Conservation (phyloP, 164 flowering plant genomes). For the Kalanchoe fedtschenkoi region DNA sequence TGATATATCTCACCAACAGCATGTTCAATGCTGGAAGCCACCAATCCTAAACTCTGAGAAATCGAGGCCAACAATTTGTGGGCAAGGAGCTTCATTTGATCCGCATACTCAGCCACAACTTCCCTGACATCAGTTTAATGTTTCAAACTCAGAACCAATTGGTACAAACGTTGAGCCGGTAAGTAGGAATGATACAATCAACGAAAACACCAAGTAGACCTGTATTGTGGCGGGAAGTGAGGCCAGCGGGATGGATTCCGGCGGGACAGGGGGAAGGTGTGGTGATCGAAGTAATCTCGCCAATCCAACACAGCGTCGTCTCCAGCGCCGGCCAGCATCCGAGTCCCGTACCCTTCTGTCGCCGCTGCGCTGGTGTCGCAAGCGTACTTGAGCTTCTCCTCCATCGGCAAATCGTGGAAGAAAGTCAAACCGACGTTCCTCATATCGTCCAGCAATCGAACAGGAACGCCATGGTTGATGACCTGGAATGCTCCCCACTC, state of each 20-base stretch:
- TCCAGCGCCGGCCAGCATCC: slow-evolving; percentile 42
- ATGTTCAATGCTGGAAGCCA: slow-evolving; percentile 46
- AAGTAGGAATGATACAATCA: not conserved
- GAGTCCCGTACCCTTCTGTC: slow-evolving; percentile 77
- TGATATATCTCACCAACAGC: slow-evolving; percentile 72
- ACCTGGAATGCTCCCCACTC: slow-evolving; percentile 92
- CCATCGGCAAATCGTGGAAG: slow-evolving; percentile 34
- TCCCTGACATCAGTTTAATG: slow-evolving; percentile 14
- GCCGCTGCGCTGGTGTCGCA: slow-evolving; percentile 57
- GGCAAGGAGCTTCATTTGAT: slow-evolving; percentile 53
- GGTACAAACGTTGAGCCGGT: too few species aligned
- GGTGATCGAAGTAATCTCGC: slow-evolving; percentile 95
- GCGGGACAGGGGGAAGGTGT: slow-evolving; percentile 63
- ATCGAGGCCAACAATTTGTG: slow-evolving; percentile 43
- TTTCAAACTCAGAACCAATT: not conserved
- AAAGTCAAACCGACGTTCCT: slow-evolving; percentile 36
- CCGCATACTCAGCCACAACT: slow-evolving; percentile 47
- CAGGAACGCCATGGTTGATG: slow-evolving; percentile 54
- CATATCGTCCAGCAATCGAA: slow-evolving; percentile 27
- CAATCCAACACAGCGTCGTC: slow-evolving; percentile 63
- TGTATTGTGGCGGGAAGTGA: slow-evolving; percentile 37
- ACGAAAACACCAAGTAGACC: slow-evolving; percentile 19
- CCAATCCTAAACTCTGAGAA: slow-evolving; percentile 55
- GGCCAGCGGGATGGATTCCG: slow-evolving; percentile 74
- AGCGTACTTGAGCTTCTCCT: slow-evolving; percentile 42